phyloP scores from a whole-genome alignment of 371 early-diverging fungal genomes.

The Mucor plumbeus region DNA sequence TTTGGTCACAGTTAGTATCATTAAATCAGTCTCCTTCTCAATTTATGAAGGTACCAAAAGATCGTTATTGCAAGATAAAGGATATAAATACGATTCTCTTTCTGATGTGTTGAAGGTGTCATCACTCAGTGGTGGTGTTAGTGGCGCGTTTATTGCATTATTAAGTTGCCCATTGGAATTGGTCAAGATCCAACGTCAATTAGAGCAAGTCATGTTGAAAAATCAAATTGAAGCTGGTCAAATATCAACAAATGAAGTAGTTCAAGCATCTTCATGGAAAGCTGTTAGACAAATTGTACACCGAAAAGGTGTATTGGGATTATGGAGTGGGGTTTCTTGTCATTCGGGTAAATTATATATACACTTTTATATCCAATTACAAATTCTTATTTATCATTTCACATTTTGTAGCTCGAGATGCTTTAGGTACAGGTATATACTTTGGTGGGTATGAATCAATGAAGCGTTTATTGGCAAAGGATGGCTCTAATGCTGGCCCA shows the following conservation, averaged over 20 bases:
- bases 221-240: conserved; percentile 29
- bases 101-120: conserved; percentile 52
- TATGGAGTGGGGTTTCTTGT: conserved; percentile 49
- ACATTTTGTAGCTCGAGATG: conserved; percentile 54
- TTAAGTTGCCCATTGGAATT: conserved; percentile 80
- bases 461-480: conserved; percentile 61
- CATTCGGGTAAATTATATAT: conserved; percentile 39
- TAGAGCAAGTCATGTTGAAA: conserved; percentile 64
- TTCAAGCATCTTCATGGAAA: conserved; percentile 45
- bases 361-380: neutral
- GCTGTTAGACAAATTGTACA: conserved; percentile 55
- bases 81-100: conserved; percentile 44
- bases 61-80: conserved; percentile 25
- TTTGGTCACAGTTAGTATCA: conserved; percentile 72
- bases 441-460: conserved; percentile 78
- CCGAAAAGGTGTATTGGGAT: conserved; percentile 44
- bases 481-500: conserved; percentile 46
- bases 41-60: conserved; percentile 69
- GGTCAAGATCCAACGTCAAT: conserved; percentile 80
- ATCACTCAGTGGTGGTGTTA: conserved; percentile 64
- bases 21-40: conserved; percentile 77
- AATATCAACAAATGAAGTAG: conserved; percentile 8
- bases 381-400: neutral
- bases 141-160: conserved; percentile 72
- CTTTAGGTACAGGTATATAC: conserved; percentile 78